A percentile compares a stretch with the other conserved stretches of the same genome.
These are phyloP conservation scores for Blastobotrys mokoenaii DNA, from an alignment of 805 yeast species.

Conservation along the genomic window DNA sequence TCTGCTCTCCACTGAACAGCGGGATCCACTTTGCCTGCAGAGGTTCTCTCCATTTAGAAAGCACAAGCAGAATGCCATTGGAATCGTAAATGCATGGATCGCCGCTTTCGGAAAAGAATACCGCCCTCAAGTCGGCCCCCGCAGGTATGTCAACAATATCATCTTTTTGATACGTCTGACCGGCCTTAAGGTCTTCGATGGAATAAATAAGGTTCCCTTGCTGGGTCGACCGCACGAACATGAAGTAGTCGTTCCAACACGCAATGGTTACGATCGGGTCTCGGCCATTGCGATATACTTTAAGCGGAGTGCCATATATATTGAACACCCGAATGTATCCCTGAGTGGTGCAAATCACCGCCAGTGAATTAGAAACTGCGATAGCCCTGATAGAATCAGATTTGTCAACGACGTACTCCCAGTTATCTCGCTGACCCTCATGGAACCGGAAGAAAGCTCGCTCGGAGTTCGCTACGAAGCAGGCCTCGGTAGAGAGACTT, in stretches of 20 bases:
- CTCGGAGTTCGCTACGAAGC: constrained; percentile 47
- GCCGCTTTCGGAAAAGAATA: constrained; percentile 82
- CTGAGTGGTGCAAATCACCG: constrained; percentile 61
- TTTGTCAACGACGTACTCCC: constrained; percentile 45
- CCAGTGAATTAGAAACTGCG: constrained; percentile 52
- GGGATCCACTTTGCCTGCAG: constrained; percentile 85
- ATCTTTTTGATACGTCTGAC: constrained; percentile 29
- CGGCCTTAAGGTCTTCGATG: constrained; percentile 37
- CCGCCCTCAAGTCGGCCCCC: constrained; percentile 40
- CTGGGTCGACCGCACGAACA: constrained; percentile 39
- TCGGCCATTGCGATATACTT: constrained; percentile 49
- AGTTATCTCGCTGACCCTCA: constrained; percentile 48
- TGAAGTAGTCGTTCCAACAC: constrained; percentile 48
- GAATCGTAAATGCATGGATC: constrained; percentile 87
- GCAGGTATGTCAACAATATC: constrained; percentile 31
- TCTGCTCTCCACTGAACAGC: constrained; percentile 49
- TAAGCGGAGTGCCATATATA: constrained; percentile 61
- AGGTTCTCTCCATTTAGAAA: constrained; percentile 71
- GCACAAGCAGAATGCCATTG: constrained; percentile 60
- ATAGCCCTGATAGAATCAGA: constrained; percentile 60
- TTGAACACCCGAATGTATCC: constrained; percentile 73
- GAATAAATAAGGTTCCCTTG: constrained; percentile 36
- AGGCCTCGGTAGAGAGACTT: constrained; percentile 57
- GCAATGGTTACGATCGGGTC: constrained; percentile 67
- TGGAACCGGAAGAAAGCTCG: constrained; percentile 61